A percentile compares a stretch with the other conserved stretches of the same genome.
These are phyloP conservation scores for Komagataella phaffii DNA, from an alignment of 805 yeast genomes.

Conservation along the genomic window DNA sequence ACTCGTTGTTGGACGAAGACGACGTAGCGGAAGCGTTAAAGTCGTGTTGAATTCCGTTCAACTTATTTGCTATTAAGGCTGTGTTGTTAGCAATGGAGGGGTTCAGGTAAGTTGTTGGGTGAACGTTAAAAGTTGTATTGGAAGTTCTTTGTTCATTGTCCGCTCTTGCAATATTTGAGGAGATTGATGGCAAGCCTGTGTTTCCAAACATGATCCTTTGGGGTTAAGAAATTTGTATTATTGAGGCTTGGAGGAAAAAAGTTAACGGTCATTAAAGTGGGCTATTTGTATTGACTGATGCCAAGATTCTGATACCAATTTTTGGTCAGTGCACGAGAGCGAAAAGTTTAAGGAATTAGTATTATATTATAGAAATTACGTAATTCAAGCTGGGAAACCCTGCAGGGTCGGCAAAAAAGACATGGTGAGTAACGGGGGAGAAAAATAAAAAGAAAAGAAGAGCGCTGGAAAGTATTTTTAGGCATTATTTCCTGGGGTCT, in stretches of 20 bases:
- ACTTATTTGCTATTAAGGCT: constrained; percentile 7
- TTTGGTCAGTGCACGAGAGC: neutral
- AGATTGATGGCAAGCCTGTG: neutral
- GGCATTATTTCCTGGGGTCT: neutral
- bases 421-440: neutral
- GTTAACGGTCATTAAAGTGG: neutral
- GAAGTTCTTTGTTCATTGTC: neutral
- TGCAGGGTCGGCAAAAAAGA: neutral
- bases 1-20: neutral
- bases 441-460: neutral
- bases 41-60: neutral
- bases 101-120: constrained; percentile 16
- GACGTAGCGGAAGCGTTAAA: neutral
- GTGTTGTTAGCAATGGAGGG: neutral
- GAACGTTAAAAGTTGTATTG: constrained; percentile 7
- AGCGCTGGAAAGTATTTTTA: neutral
- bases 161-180: neutral
- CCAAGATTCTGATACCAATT: neutral
- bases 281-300: neutral
- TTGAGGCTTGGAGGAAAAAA: neutral
- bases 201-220: neutral
- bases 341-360: neutral
- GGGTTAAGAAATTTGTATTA: neutral
- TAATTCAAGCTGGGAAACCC: neutral
- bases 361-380: neutral